Evolutionary conservation across 1,284 basidiomycete species (phyloP), one percentile per base, ranked within the genome.

Genomic region (Coniferiporia weirii): DNA sequence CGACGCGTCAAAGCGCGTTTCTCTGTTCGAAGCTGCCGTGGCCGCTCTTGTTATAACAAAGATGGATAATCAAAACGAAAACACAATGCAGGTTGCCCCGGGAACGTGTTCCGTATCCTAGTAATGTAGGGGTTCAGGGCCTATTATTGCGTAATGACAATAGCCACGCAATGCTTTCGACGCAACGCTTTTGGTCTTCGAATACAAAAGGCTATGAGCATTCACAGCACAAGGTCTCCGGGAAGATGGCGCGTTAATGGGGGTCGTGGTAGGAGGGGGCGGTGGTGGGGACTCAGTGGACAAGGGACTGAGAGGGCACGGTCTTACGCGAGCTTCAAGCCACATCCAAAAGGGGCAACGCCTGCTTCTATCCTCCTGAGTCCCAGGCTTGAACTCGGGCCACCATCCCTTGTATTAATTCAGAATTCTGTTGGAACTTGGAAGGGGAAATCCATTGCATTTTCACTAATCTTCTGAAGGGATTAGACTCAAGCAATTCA

Each of bases 71-170:
- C 51, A 40, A 52, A 20, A 20, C 32, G 15, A 52, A 27, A 52
- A 40, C 13, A 52, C 51, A 52, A 52, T 40, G 36, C 34, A 43
- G 51, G 19, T 15, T 15, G 44, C 8, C 38, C 17, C 44, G 44
- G 17, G 44, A 19, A 46, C 44, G 44, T 46, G 44, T 19, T 46
- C n/a, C 7, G 40, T 38, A 20, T 34, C 17, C 27, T 17, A 32
- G 32, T 38, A 34, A 45, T 27, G 32, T 19, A 19, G 52, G 13
- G 10, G 15, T 13, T 40, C 17, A 36, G n/a, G 43, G 36, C 10
- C 46, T 56, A 49, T 34, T 47, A 56, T 47, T 15, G n/a, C 45
- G 54, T 56, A 56, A 56, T 56, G 19, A 47, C 40, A 46, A 35
- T 38, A 56, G 36, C 20, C 8, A 46, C 44, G 44, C 44, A 46